A percentile compares a stretch with the other conserved stretches of the same genome.
Conservation (phyloP, 2,329 filamentous ascomycete species). For the Botryosphaeria dothidea region DNA sequence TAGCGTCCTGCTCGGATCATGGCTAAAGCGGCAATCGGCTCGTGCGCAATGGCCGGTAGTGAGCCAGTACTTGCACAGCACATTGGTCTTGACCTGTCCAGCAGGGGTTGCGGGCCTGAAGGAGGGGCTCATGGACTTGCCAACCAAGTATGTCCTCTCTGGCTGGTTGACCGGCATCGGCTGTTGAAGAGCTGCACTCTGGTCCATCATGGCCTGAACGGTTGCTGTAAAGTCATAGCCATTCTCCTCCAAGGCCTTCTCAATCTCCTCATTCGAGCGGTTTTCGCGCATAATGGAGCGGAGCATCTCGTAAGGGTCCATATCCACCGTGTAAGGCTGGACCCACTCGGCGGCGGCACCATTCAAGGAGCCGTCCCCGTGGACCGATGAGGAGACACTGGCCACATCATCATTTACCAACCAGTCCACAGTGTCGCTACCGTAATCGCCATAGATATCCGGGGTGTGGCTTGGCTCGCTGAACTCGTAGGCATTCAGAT, state of each 20-base stretch:
- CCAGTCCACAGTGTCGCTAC: conserved; percentile 96
- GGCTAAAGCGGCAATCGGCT: conserved; percentile 94
- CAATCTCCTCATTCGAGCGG: conserved; percentile 90
- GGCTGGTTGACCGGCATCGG: conserved; percentile 54
- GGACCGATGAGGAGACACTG: conserved; percentile 73
- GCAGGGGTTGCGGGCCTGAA: conserved; percentile 74
- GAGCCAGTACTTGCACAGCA: conserved; percentile 96
- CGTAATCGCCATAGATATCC: conserved; percentile 88
- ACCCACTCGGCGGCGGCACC: conserved; percentile 80
- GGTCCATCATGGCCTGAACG: conserved; percentile 82
- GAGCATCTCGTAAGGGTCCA: conserved; percentile 98
- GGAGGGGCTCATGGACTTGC: conserved; percentile 80
- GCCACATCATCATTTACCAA: conserved; percentile 84
- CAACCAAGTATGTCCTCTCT: conserved; percentile 70
- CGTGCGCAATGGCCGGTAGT: conserved; percentile 93
- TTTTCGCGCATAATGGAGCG: conserved; percentile 90
- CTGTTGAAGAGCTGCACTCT: conserved; percentile 52
- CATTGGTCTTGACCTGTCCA: conserved; percentile 75
- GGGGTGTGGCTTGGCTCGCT: conserved; percentile 76
- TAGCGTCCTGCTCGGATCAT: conserved; percentile 91
- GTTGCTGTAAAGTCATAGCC: conserved; percentile 93
- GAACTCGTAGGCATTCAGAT: conserved; percentile 92
- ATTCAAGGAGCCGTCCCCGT: conserved; percentile 70
- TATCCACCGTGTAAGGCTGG: conserved; percentile 71
- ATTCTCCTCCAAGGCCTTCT: conserved; percentile 83